Base-by-base conservation (phyloP, 1,284 basidiomycete species). In the Ganoderma boninense region DNA sequence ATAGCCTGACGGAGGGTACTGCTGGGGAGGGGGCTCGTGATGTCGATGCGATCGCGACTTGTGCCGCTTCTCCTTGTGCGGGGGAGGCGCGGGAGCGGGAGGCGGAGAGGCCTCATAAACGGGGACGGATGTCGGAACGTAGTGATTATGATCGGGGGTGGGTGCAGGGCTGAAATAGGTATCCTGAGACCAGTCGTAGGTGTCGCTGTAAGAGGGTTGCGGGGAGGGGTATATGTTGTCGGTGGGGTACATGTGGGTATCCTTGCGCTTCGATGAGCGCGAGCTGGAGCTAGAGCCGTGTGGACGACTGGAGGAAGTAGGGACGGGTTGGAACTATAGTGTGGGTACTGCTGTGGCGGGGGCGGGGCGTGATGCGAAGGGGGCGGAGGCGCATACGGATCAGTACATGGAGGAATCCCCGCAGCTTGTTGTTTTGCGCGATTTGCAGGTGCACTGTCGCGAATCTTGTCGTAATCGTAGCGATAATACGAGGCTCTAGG, bases 381-480 rank as follows among this genome's bases (percentile, higher is more conserved):
- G 29, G 60, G 44, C 26, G 66, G 23, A 26, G 64, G 66, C 44
- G 40, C 62, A 65, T 38, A 43, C 8, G 52, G 18, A 16, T 60
- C 13, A n/a, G 60, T 46, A 20, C 62, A 32, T 29, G 65, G 23
- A 32, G 56, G 29, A 8, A 59, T 42, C 10, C 62, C 38, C 32
- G 67, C 65, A 14, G 68, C 38, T 23, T 64, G 62, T 23, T 67
- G 61, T 54, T 68, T 64, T 23, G 70, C 64, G 44, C 67, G 75
- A 57, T 64, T 64, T 20, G 71, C 71, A 29, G 75, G 74, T 10
- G 75, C 69, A 32, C 43, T 70, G 14, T 71, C 71, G 64, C 72
- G 71, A 40, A 77, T 75, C 44, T 77, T 76, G 44, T 82, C 81
- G 70, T 83, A 81, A 66, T 84, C 78, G 57, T 77, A 77, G 29